Base-by-base conservation (phyloP, 768 basidiomycete genomes). In the Lactarius quietus region DNA sequence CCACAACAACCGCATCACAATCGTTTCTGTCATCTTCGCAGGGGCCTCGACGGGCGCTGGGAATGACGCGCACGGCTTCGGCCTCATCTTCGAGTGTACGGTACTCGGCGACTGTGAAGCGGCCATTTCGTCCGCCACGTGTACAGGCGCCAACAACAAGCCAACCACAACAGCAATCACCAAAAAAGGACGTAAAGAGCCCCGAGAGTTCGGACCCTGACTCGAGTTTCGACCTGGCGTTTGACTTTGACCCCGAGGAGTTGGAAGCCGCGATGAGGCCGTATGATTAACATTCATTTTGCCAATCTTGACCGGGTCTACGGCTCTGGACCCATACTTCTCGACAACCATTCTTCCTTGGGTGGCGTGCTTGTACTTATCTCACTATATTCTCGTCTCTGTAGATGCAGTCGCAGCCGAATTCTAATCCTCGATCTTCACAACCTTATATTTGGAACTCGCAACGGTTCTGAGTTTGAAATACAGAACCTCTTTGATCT, bases 141-240 rank as follows among this genome's bases (percentile, higher is more conserved):
- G 31, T 29, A 10, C 58, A 54, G 4, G 9, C 7, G 7, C 29
- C 29, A 17, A 31, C 52, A 31, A 35, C 29, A 59, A 35, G 43
- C 10, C 31, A 17, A 10, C 14, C 39, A 23, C 31, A 60, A 8
- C 18, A 29, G 17, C 41, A 35, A 7, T n/a, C 1, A 8, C 43
- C 7, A 7, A 10, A 57, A 17, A 48, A 39, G 7, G 45, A 39
- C 3, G 17, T 23, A 45, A 60, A 38, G 31, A 52, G 51, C 1
- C 12, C 48, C 18, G 55, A 38, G 45, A 12, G 23, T 6, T 48
- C 60, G 2, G 65, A 66, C 62, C 60, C 65, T 6, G 61, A 66
- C 31, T 66, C 65, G n/a, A 62, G 65, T 56, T 62, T 66, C 29
- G 65, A 66, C 17, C 7, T 66, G 26, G 57, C 65, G 14, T 66